These are phyloP conservation scores for Trichoderma gamsii DNA, from an alignment of 495 filamentous ascomycete species.

Conservation along the genomic window DNA sequence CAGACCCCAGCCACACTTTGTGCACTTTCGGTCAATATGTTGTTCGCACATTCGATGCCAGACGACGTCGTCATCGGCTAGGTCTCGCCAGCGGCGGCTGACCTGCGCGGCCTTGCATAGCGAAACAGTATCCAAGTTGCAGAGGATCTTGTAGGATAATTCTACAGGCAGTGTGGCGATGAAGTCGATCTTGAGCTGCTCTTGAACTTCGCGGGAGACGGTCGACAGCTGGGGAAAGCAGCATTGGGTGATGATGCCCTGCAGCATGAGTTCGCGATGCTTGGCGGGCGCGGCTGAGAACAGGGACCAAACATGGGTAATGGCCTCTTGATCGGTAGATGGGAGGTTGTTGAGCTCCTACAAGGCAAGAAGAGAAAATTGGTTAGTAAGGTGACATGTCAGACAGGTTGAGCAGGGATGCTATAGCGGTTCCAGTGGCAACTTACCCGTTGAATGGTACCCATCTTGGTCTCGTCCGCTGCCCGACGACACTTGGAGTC, in stretches of 20 bases:
- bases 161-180: constrained; percentile 81
- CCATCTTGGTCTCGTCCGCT: constrained; percentile 92
- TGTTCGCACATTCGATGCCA: constrained; percentile 99
- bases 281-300: constrained; percentile 94
- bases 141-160: constrained; percentile 87
- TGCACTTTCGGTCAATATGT: constrained; percentile 90
- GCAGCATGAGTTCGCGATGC: constrained; percentile 89
- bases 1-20: constrained; percentile 93
- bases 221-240: constrained; percentile 96
- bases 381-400: background rate
- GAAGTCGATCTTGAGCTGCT: constrained; percentile 95
- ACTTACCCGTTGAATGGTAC: constrained; percentile 77
- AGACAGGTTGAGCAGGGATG: background rate
- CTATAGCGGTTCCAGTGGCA: background rate
- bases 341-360: constrained; percentile 79
- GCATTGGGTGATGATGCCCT: constrained; percentile 89
- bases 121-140: constrained; percentile 89
- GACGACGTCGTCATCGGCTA: constrained; percentile 94
- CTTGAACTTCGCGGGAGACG: constrained; percentile 76
- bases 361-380: background rate
- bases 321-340: constrained; percentile 80
- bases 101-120: constrained; percentile 96
- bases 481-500: constrained; percentile 90
- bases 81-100: constrained; percentile 72
- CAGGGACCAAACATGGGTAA: constrained; percentile 92